Base-by-base conservation (phyloP, 1,284 basidiomycete species). In the Leucoagaricus sp. region DNA sequence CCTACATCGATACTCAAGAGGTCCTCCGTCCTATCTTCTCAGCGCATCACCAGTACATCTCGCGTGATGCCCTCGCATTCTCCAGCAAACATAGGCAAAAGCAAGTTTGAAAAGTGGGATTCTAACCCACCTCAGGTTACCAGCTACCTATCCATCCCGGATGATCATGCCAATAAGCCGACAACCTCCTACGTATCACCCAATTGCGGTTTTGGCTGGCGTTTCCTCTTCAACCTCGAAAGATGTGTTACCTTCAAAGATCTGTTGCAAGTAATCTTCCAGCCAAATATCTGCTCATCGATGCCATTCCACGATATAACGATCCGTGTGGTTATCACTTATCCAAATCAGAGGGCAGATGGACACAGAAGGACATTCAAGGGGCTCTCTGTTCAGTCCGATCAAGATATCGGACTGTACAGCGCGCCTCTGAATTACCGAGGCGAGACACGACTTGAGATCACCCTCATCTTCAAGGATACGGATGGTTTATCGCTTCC, bases 121-220 rank as follows among this genome's bases (percentile, higher is more conserved):
- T 4, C 19, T 28, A 50, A n/a, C 12, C 53, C 53, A 7, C 53
- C 46, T n/a, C 53, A 49, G n/a, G 46, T 55, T 21, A 48, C 17
- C 36, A 55, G 46, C 36, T 49, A 48, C 38, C 36, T 55, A 10
- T 38, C 36, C 36, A 4, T n/a, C 17, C 17, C 15, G 13, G 6
- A n/a, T 4, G 36, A 38, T 8, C 4, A n/a, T 38, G 7, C 31
- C 31, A 33, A 33, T 33, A 6, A 33, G 31, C n/a, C n/a, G 31
- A n/a, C 15, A 38, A 15, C 15, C 36, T n/a, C 36, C 12, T n/a
- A 9, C 15, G 4, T 4, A 38, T 38, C 36, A n/a, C 13, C 6
- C 17, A 38, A 8, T n/a, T 38, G 36, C 15, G 36, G 36, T 10
- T 38, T 38, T n/a, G 36, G 36, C 4, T 38, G 36, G 36, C 4